Evolutionary conservation across 163 green algal genomes (phyloP).

Genomic region (Chlamydomonas reinhardtii): DNA sequence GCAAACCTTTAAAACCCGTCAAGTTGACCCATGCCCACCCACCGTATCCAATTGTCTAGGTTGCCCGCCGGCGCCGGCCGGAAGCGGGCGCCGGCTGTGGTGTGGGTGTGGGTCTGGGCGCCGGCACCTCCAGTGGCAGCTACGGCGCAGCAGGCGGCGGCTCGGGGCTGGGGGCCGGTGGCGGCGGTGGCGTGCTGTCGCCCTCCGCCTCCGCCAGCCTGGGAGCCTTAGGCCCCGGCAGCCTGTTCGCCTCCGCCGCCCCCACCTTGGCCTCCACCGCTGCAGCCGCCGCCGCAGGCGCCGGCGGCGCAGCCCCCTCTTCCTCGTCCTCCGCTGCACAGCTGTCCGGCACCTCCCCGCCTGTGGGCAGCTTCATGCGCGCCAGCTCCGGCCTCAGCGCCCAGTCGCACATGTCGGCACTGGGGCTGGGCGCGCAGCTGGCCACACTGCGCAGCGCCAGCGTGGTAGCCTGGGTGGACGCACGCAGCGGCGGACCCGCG

Average conservation of each 20-base stretch:
- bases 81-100: neutral
- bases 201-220: neutral
- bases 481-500: neutral
- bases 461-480: constrained; percentile 13
- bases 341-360: neutral
- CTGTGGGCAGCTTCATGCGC: neutral
- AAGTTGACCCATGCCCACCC: too few relatives aligned
- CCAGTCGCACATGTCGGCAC: neutral
- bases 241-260: too few relatives aligned
- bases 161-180: too few relatives aligned
- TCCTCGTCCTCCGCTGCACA: neutral
- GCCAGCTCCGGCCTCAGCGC: neutral
- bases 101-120: too few relatives aligned
- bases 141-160: neutral
- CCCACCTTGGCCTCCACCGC: too few relatives aligned
- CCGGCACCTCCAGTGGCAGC: neutral
- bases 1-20: too few relatives aligned
- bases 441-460: neutral
- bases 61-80: neutral
- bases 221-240: too few relatives aligned
- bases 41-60: neutral
- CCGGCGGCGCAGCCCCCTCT: too few relatives aligned
- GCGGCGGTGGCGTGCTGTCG: neutral
- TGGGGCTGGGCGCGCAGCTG: neutral
- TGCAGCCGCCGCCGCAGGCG: too few relatives aligned